phyloP scores from a whole-genome alignment of 2,329 filamentous ascomycete genomes.

The Penicillium oxalicum region DNA sequence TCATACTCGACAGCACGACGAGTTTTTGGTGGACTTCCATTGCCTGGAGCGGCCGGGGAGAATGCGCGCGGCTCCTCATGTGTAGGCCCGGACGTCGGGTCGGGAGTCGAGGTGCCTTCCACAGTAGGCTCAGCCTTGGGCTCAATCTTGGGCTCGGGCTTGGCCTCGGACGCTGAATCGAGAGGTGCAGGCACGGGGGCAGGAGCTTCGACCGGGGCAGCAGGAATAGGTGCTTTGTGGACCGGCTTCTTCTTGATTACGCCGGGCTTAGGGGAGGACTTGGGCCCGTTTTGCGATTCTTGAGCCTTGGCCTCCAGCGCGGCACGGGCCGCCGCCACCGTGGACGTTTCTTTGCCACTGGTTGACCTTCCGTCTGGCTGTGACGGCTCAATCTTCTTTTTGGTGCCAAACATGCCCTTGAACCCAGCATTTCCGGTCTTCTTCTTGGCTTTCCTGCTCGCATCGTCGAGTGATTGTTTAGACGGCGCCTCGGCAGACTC shows the following conservation, averaged over 20 bases:
- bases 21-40: slow-evolving; percentile 34
- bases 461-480: slow-evolving; percentile 30
- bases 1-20: slow-evolving; percentile 49
- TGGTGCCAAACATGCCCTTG: slow-evolving; percentile 41
- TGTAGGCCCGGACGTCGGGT: slow-evolving; percentile 8
- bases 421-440: slow-evolving; percentile 38
- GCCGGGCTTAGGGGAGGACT: slow-evolving; percentile 19
- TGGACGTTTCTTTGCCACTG: slow-evolving; percentile 27
- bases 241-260: slow-evolving; percentile 31
- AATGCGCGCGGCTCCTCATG: slow-evolving; percentile 22
- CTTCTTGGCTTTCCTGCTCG: slow-evolving; percentile 41
- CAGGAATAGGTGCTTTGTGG: slow-evolving; percentile 13
- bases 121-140: not conserved
- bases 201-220: not conserved
- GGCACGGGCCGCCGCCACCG: slow-evolving; percentile 40
- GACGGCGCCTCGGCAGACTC: slow-evolving; percentile 26
- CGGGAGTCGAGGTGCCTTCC: slow-evolving; percentile 8
- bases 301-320: slow-evolving; percentile 37
- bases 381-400: slow-evolving; percentile 30
- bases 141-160: not conserved
- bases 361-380: slow-evolving; percentile 29
- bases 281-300: slow-evolving; percentile 24
- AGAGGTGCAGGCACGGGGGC: no score
- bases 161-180: no score
- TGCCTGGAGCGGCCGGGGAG: slow-evolving; percentile 6